Percentiles rank a stretch among this genome's conserved stretches.
These are phyloP conservation scores for Chalaropsis ovoidea DNA, from an alignment of 2,329 filamentous ascomycete species.

Conservation along the genomic window DNA sequence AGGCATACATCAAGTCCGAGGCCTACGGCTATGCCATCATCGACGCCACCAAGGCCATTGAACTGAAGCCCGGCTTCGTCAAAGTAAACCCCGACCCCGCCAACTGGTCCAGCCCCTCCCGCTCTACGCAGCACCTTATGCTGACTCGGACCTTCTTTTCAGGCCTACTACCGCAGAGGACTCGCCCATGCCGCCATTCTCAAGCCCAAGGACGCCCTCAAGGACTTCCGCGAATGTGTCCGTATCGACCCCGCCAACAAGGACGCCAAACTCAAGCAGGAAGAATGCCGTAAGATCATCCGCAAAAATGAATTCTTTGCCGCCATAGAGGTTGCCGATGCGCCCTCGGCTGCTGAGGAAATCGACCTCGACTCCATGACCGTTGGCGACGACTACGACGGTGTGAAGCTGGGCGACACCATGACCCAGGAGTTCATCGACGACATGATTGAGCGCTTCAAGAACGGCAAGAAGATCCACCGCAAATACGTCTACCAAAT, in stretches of 20 bases:
- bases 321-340: conserved; percentile 86
- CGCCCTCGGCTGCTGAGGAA: conserved; percentile 82
- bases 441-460: conserved; percentile 95
- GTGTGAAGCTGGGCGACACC: conserved; percentile 60
- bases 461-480: conserved; percentile 87
- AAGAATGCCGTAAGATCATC: conserved; percentile 90
- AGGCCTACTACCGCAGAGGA: conserved; percentile 92
- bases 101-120: neutral
- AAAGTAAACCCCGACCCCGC: conserved; percentile 50
- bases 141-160: conserved; percentile 17
- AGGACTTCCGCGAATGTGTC: conserved; percentile 85
- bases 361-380: conserved; percentile 77
- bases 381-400: conserved; percentile 78
- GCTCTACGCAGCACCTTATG: neutral
- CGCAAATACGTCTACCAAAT: conserved; percentile 98
- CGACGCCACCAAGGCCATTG: conserved; percentile 84
- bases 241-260: conserved; percentile 80
- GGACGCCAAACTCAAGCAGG: conserved; percentile 79
- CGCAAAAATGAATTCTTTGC: conserved; percentile 86
- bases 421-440: conserved; percentile 98
- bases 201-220: conserved; percentile 74
- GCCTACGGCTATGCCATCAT: conserved; percentile 85
- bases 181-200: conserved; percentile 86
- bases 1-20: conserved; percentile 94
- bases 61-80: conserved; percentile 75